These are phyloP conservation scores for Calonectria hawksworthii DNA, from an alignment of 2,329 filamentous ascomycete genomes.

Conservation along the genomic window DNA sequence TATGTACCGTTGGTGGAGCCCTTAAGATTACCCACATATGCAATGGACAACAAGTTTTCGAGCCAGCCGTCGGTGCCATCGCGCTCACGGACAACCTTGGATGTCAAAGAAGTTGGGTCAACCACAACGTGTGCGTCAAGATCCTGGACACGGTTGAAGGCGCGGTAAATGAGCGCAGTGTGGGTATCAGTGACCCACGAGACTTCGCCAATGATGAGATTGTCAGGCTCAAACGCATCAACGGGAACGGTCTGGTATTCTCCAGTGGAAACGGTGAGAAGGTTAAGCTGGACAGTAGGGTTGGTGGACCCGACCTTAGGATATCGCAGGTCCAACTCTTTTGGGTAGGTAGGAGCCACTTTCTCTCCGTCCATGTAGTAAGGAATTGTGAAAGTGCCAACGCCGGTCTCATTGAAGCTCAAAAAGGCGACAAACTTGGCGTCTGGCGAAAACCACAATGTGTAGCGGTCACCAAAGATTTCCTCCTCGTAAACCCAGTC, in stretches of 20 bases:
- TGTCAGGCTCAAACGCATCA: slow-evolving; percentile 70
- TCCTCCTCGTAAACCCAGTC: slow-evolving; percentile 87
- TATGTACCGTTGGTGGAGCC: slow-evolving; percentile 57
- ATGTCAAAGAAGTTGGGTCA: slow-evolving; percentile 62
- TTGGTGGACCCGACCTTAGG: slow-evolving; percentile 79
- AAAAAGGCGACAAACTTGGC: slow-evolving; percentile 90
- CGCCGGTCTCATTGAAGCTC: slow-evolving; percentile 85
- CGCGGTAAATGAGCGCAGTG: slow-evolving; percentile 72
- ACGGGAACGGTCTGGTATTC: slow-evolving; percentile 63
- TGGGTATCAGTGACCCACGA: slow-evolving; percentile 76
- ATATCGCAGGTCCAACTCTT: slow-evolving; percentile 74
- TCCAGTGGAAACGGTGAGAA: slow-evolving; percentile 66
- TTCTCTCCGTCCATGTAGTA: slow-evolving; percentile 74
- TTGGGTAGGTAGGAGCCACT: slow-evolving; percentile 72
- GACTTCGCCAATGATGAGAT: slow-evolving; percentile 77
- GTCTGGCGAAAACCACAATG: slow-evolving; percentile 93
- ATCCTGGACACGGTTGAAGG: slow-evolving; percentile 79
- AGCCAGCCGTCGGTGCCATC: slow-evolving; percentile 74
- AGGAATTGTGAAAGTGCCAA: slow-evolving; percentile 74
- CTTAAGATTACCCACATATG: slow-evolving; percentile 65
- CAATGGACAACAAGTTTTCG: slow-evolving; percentile 69
- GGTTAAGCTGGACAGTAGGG: slow-evolving; percentile 72
- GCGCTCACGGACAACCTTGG: slow-evolving; percentile 66
- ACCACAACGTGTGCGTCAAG: slow-evolving; percentile 73
- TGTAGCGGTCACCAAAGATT: slow-evolving; percentile 77